Evolutionary conservation across 257 asterid genomes (phyloP).

Genomic region (Solanum arcanum): DNA sequence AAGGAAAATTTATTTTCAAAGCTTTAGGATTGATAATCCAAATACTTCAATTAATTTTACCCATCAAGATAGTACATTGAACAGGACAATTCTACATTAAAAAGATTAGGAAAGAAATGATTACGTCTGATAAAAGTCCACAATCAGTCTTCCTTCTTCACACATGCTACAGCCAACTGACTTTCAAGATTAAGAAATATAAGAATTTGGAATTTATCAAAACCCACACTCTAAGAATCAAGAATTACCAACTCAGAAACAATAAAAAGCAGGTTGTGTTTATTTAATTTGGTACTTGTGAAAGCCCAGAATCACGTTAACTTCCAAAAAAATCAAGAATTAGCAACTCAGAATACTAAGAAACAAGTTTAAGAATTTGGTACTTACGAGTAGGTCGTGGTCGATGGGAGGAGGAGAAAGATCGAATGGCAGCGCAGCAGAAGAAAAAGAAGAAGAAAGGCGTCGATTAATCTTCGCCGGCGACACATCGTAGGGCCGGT

Average conservation of each 20-base stretch:
- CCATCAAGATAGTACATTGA: not conserved
- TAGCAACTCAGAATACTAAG: not conserved
- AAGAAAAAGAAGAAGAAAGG: not conserved
- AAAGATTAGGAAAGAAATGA: not conserved
- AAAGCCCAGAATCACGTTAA: not conserved
- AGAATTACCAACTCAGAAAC: not conserved
- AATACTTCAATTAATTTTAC: not conserved
- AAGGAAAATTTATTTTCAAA: not conserved
- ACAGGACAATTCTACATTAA: not conserved
- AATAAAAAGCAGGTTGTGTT: not conserved
- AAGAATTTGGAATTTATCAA: not conserved
- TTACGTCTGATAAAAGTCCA: not conserved
- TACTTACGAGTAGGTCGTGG: slow-evolving; percentile 51
- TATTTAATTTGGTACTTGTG: slow-evolving; percentile 6
- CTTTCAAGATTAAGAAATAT: not conserved
- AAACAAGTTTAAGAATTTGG: not conserved
- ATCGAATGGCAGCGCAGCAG: slow-evolving; percentile 57
- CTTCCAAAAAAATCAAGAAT: not conserved
- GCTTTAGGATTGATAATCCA: not conserved
- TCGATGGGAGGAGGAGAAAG: slow-evolving; percentile 93
- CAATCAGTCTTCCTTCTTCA: not conserved
- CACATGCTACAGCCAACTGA: not conserved
- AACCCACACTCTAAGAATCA: not conserved
- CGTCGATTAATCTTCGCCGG: not conserved
- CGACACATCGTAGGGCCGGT: not conserved